Percentiles rank a stretch among this genome's conserved stretches.
Evolutionary conservation across 2,329 filamentous ascomycete species (phyloP).

Genomic region (Scytalidium sp.): DNA sequence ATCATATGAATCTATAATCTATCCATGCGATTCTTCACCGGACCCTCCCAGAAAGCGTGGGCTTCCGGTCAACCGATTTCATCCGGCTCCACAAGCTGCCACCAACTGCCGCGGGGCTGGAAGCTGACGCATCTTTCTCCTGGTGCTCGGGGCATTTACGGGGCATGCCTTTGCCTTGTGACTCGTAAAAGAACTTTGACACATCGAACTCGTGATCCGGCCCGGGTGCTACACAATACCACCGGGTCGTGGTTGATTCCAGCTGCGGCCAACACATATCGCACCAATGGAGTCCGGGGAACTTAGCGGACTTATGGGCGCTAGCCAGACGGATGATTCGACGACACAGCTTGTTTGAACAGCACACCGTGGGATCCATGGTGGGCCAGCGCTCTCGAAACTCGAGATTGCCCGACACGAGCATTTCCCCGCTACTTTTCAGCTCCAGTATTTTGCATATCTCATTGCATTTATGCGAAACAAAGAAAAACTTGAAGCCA

Average conservation of each 20-base stretch:
- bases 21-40: no score
- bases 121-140: constrained; percentile 1
- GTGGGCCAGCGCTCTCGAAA: constrained; percentile 32
- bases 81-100: no score
- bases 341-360: constrained; percentile 38
- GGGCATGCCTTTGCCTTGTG: constrained; percentile 25
- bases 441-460: constrained; percentile 30
- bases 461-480: constrained; percentile 31
- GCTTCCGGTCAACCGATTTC: no score
- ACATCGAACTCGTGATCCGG: constrained; percentile 29
- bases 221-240: constrained; percentile 21
- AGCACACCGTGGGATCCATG: constrained; percentile 29
- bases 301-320: constrained; percentile 18
- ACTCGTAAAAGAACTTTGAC: constrained; percentile 33
- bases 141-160: constrained; percentile 18
- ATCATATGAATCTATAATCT: no score
- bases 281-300: constrained; percentile 29
- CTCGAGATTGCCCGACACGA: constrained; percentile 14
- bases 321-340: constrained; percentile 26
- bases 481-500: constrained; percentile 38
- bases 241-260: constrained; percentile 14
- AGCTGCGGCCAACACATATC: constrained; percentile 31
- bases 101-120: no score
- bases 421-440: constrained; percentile 19
- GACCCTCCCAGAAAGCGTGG: no score